Base-by-base conservation (phyloP, 225 moss, liverwort and hornwort species). In the Polytrichum formosum region DNA sequence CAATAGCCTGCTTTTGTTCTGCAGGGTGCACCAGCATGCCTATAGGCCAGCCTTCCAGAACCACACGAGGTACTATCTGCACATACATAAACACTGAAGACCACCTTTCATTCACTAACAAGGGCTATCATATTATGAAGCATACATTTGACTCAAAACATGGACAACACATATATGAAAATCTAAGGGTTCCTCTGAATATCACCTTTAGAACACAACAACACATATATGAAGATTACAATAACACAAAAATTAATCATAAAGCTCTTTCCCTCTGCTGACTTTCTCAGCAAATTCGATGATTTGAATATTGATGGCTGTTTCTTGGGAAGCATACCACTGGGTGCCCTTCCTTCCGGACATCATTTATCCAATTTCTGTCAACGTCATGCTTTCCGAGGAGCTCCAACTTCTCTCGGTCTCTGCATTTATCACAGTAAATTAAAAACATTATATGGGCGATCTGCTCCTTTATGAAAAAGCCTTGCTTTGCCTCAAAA, bases 1-100 rank as follows among this genome's bases (percentile, higher is more conserved):
- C 80, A 53, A 93, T 81, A 33, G 83, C 96, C 70, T 83, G 85
- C 64, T 77, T 78, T 56, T 82, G 79, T 76, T 91, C 90, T 73
- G 79, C 86, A 77, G 85, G 79, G 70, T 91, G 74, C 68, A 88
- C 65, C 76, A 93, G 73, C 74, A 89, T 84, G 70, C 91, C 84
- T 56, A 90, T 66, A 46, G 92, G 85, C 85, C 85, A 89, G 81
- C 96, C 96, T 79, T 93, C 93, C 84, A 97, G 74, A 70, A 97
- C 91, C 72, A 97, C 84, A 58, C 96, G 93, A 66, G 96, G 96
- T 28, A 97, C 81, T 63, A 97, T 92, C 96, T 96, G 90, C 58
- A 80, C 87, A 82, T 61, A 80, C 63, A 81, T 80, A 73, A 78
- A 75, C 84, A 90, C 96, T 90, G 87, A 86, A 91, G 84, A 72